Percentiles rank a stretch among this genome's conserved stretches.
Evolutionary conservation across 2,329 filamentous ascomycete genomes (phyloP).

Genomic region (Coccinonectria pachysandricola): DNA sequence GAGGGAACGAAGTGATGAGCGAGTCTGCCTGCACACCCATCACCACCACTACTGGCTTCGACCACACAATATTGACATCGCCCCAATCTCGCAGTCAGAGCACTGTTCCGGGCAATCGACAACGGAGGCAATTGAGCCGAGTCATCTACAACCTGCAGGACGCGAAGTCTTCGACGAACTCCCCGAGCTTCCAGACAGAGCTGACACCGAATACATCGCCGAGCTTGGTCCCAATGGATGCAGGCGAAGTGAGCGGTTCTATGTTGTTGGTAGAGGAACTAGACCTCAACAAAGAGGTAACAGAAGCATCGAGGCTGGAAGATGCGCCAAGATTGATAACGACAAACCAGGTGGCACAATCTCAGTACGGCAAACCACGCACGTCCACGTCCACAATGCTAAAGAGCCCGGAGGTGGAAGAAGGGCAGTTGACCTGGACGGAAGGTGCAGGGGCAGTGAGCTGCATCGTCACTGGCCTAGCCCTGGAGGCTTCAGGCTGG

Average conservation of each 20-base stretch:
- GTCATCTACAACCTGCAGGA: conserved; percentile 14
- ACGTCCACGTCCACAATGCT: conserved; percentile 16
- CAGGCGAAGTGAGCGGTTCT: too few relatives aligned
- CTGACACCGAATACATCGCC: conserved; percentile 17
- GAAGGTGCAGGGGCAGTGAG: too few relatives aligned
- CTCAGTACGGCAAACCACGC: conserved; percentile 15
- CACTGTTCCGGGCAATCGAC: conserved; percentile 1
- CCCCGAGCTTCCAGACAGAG: conserved; percentile 10
- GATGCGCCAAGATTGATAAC: too few relatives aligned
- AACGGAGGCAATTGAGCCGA: conserved; percentile 7
- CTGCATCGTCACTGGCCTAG: too few relatives aligned
- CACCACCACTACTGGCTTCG: conserved; percentile 52
- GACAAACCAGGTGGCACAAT: too few relatives aligned
- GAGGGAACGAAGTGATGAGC: conserved; percentile 10
- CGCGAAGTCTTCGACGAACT: conserved; percentile 9
- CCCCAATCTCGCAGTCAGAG: conserved; percentile 4
- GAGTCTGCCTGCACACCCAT: conserved; percentile 45
- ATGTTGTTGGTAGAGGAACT: too few relatives aligned
- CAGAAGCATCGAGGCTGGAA: too few relatives aligned
- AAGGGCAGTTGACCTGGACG: too few relatives aligned
- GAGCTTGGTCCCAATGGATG: conserved; percentile 13
- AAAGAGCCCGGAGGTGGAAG: conserved; percentile 1
- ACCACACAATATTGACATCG: conserved; percentile 16
- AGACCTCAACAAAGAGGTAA: too few relatives aligned
- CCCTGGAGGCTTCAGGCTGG: too few relatives aligned